Conservation (phyloP, 352 stramenopile genomes). For the Thalassiosira mediterranea region DNA sequence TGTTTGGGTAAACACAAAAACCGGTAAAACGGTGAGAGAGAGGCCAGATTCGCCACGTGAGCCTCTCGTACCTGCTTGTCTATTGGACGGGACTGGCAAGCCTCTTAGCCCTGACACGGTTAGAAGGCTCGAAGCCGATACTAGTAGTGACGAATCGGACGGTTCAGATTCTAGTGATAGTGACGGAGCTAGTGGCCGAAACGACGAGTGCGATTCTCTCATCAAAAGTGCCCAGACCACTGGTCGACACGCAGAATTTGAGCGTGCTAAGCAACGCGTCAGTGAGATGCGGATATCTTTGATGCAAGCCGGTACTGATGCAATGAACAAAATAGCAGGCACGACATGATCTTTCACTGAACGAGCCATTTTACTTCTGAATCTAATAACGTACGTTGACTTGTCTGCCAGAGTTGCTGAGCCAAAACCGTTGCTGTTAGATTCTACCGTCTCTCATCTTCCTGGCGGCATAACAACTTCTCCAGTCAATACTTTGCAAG, state of each 20-base stretch:
- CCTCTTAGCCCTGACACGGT: constrained; percentile 12
- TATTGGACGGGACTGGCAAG: constrained; percentile 15
- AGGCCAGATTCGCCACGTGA: constrained; percentile 20
- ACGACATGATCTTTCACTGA: too few relatives aligned
- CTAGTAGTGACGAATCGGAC: constrained; percentile 13
- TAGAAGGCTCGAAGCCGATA: constrained; percentile 7
- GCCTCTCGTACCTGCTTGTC: constrained; percentile 18
- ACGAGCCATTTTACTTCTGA: too few relatives aligned
- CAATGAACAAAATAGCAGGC: too few relatives aligned
- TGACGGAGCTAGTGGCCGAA: neutral
- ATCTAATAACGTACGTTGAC: too few relatives aligned
- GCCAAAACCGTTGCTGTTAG: too few relatives aligned
- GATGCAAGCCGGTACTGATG: constrained; percentile 1
- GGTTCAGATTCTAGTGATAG: neutral
- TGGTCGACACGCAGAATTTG: constrained; percentile 23
- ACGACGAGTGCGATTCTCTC: neutral
- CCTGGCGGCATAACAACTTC: too few relatives aligned
- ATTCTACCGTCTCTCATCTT: too few relatives aligned
- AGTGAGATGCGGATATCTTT: constrained; percentile 17
- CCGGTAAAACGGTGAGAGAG: constrained; percentile 25
- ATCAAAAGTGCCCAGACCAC: neutral
- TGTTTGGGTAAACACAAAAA: constrained; percentile 45
- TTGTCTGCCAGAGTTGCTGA: too few relatives aligned
- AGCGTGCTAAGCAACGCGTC: constrained; percentile 28
- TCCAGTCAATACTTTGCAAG: too few relatives aligned